These are phyloP conservation scores for Globisporangium sylvaticum DNA, from an alignment of 352 stramenopile genomes.

Conservation along the genomic window DNA sequence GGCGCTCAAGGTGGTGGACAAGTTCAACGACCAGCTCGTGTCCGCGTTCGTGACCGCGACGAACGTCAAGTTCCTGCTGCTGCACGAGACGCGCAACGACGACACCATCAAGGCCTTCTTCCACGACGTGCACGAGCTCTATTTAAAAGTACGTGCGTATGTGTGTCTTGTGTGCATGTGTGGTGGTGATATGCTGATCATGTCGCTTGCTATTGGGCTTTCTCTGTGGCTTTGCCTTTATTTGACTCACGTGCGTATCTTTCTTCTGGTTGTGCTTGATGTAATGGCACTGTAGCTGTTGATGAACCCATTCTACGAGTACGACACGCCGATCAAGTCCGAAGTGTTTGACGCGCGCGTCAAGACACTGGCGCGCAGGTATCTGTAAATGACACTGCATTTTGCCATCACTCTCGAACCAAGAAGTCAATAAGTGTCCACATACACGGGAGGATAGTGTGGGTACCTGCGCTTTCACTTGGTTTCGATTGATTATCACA, in stretches of 20 bases:
- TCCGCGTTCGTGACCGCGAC: conserved; percentile 95
- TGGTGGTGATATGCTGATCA: not conserved
- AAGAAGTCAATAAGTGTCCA: too few species aligned
- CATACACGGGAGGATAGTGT: not conserved
- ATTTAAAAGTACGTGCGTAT: conserved; percentile 92
- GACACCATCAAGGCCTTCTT: conserved; percentile 96
- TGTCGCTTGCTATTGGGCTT: not conserved
- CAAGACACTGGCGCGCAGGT: conserved; percentile 84
- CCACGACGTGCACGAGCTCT: conserved; percentile 96
- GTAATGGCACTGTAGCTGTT: conserved; percentile 58
- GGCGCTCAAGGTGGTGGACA: conserved; percentile 90
- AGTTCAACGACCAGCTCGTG: conserved; percentile 97
- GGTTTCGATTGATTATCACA: not conserved
- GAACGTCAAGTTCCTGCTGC: conserved; percentile 94
- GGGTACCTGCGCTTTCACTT: too few species aligned
- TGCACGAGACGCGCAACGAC: conserved; percentile 93
- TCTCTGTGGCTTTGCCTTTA: not conserved
- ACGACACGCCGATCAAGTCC: conserved; percentile 92
- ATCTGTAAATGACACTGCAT: conserved; percentile 52
- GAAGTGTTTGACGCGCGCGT: conserved; percentile 92
- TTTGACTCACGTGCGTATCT: conserved; percentile 11
- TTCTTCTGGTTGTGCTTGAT: conserved; percentile 1
- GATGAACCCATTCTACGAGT: conserved; percentile 96
- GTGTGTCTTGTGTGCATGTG: conserved; percentile 10
- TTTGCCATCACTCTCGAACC: not conserved